Base-by-base conservation (phyloP, 352 stramenopile species). In the Pythium chondricola region DNA sequence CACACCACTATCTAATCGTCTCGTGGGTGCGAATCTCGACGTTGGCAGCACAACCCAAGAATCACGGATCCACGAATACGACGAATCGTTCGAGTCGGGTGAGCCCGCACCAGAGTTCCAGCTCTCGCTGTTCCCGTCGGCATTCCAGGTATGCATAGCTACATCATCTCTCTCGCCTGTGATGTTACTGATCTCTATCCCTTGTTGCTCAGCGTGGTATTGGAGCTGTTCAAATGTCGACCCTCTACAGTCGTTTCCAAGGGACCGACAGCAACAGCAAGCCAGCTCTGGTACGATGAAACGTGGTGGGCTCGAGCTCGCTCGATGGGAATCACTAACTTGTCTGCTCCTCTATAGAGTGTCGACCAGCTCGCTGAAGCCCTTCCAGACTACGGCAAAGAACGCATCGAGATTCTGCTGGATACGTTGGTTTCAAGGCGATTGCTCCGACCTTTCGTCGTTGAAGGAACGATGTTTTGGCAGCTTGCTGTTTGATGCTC, bases 381-480 rank as follows among this genome's bases (percentile, higher is more conserved):
- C 52, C 56, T 93, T 9, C 72, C 72, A 6, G 70, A 82, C 35
- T 87, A 85, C 39, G 69, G 68, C 25, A 74, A 74, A 48, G 67
- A 83, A 46, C 82, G 78, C 33, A 79, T 93, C 30, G 77, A 88
- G 64, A 76, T 91, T 20, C 41, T 93, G 35, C 54, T 93, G 11
- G 82, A 93, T 36, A 79, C 65, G 39, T 58, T 93, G 16, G 82
- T 93, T 22, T 93, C 82, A 2, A 53, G 78, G 26, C 65, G 78
- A 10, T 52, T 93, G 2, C 52, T 93, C 44, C 82, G 82, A 24
- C 79, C 82, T 27, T 93, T 93, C 56, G 78, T 82, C 6, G 77
- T 93, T 10, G 79, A 88, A 71, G 82, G 82, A 30, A 83, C 71
- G 21, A 89, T 93, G 78, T 91, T 87, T 49, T 93, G 82, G 82